A percentile compares a stretch with the other conserved stretches of the same genome.
These are phyloP conservation scores for Elongisporangium anandrum DNA, from an alignment of 352 stramenopile species.

Conservation along the genomic window DNA sequence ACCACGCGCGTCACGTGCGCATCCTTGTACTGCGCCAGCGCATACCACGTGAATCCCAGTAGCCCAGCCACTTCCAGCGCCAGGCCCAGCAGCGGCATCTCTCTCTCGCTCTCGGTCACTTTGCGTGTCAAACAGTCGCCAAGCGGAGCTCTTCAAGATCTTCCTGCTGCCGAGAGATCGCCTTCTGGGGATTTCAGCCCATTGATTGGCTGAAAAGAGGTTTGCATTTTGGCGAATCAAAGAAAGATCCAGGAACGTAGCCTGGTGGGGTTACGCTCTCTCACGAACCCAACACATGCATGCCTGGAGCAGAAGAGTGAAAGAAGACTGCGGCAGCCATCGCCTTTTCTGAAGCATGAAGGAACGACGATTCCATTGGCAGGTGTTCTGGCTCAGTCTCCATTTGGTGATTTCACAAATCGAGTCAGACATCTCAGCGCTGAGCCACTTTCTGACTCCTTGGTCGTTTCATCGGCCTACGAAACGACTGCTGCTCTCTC, in stretches of 20 bases:
- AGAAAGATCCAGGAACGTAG: neutral
- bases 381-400: too few relatives aligned
- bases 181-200: too few relatives aligned
- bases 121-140: neutral
- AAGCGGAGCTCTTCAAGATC: neutral
- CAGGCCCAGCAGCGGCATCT: slow-evolving; percentile 38
- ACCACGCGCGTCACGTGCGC: slow-evolving; percentile 26
- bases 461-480: neutral
- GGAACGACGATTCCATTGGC: too few relatives aligned
- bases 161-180: too few relatives aligned
- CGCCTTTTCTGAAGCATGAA: too few relatives aligned
- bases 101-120: neutral
- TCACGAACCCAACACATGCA: too few relatives aligned
- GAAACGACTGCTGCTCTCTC: neutral
- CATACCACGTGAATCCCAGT: slow-evolving; percentile 55
- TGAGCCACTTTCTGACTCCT: neutral
- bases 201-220: neutral
- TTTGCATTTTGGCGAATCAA: neutral
- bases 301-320: too few relatives aligned
- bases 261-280: too few relatives aligned
- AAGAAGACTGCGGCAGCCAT: too few relatives aligned
- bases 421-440: neutral
- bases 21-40: slow-evolving; percentile 57
- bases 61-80: slow-evolving; percentile 38
- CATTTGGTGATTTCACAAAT: neutral